phyloP scores from a whole-genome alignment of 164 flowering plant species.

The Paratinospora sagittata region DNA sequence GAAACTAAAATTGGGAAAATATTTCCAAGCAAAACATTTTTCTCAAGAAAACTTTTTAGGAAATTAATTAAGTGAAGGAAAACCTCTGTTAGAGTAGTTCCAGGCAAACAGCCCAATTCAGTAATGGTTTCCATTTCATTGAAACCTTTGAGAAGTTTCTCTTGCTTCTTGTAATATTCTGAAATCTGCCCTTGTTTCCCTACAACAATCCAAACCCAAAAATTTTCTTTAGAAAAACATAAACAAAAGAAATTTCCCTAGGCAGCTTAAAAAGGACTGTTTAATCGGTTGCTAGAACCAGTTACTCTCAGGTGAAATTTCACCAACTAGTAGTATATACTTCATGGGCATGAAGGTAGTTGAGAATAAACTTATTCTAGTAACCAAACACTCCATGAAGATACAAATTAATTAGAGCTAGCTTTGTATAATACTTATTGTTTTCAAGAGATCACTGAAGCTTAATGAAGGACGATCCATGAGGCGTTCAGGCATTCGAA shows the following conservation, averaged over 20 bases:
- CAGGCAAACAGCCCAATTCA: constrained; percentile 50
- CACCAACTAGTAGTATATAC: too few species aligned
- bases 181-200: constrained; percentile 56
- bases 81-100: constrained; percentile 64
- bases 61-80: background rate
- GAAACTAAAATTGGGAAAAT: background rate
- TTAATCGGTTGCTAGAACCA: too few species aligned
- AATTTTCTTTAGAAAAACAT: background rate
- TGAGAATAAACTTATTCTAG: background rate
- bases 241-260: background rate
- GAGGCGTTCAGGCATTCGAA: constrained; percentile 25
- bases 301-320: too few species aligned
- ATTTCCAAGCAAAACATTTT: background rate
- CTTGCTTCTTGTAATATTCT: constrained; percentile 78
- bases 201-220: constrained; percentile 12
- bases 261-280: background rate
- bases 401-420: background rate
- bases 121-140: constrained; percentile 67
- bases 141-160: constrained; percentile 69
- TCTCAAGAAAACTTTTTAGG: background rate
- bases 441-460: constrained; percentile 5
- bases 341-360: background rate
- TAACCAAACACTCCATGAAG: background rate
- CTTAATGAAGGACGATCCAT: constrained; percentile 4
- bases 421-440: background rate